Base-by-base conservation (phyloP, 73 alveolate genomes). In the Paramecium pentaurelia region DNA sequence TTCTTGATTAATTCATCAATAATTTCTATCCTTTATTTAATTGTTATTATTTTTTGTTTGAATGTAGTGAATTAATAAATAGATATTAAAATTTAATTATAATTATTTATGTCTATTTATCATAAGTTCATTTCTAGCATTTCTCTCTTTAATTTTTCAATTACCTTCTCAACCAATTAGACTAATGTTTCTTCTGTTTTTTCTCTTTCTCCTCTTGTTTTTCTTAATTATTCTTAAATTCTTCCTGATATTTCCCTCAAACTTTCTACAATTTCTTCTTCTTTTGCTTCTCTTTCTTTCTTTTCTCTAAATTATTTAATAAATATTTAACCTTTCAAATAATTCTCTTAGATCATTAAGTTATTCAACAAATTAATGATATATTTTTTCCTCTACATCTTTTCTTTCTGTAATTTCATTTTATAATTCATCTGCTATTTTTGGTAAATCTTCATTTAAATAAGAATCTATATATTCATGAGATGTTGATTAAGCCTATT, bases 141-240 rank as follows among this genome's bases (percentile, higher is more conserved):
- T 73, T 89, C 94, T 71, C 80, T 89, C 85, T 89, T 89, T 32
- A 89, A 71, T n/a, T 89, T 89, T 71, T 89, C 94, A 45, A 89
- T 54, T 40, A 89, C 92, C 20, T 68, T 89, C 58, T 89, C 92
- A 22, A 89, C 88, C n/a, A 89, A 71, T 20, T 51, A 25, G 18
- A 88, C 94, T 60, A 89, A 36, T 45, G 73, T 49, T 54, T 89
- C 94, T 51, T 89, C 94, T 10, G 86, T 89, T 71, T 83, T 89
- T 38, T 89, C 94, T 89, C 94, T 71, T 36, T 89, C 92, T 71
- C 80, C 71, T 30, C 22, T 89, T 37, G 88, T 71, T 25, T 83
- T 77, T 42, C 71, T 83, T 20, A 89, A 83, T 64, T 42, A 71
- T 34, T 89, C 92, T 44, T 70, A 30, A 45, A 83, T 89, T 47